Evolutionary conservation across 2,329 filamentous ascomycete genomes (phyloP).

Genomic region (Stagonosporopsis chrysanthemi): DNA sequence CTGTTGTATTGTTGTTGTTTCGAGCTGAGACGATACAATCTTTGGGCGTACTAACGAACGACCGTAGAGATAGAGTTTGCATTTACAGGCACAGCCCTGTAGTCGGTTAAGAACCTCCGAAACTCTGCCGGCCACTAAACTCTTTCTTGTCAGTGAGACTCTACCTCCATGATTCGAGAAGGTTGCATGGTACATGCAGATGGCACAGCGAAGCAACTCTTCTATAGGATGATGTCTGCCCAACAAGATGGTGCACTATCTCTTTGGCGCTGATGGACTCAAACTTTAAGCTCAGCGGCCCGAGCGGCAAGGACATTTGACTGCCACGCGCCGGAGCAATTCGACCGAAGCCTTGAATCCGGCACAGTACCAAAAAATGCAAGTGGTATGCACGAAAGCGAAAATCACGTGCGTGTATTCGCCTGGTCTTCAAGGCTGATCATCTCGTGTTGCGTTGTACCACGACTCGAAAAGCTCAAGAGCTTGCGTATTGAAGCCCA

Average conservation of each 20-base stretch:
- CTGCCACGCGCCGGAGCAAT: not conserved
- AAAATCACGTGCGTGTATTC: not conserved
- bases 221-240: slow-evolving; percentile 1
- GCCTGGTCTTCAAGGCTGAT: not conserved
- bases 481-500: slow-evolving; percentile 1
- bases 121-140: slow-evolving; percentile 1
- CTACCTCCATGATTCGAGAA: slow-evolving; percentile 8
- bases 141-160: not conserved
- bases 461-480: not conserved
- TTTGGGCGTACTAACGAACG: slow-evolving; percentile 10
- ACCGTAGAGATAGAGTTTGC: slow-evolving; percentile 17
- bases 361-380: not conserved
- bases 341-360: slow-evolving; percentile 7
- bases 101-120: slow-evolving; percentile 5
- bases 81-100: slow-evolving; percentile 13
- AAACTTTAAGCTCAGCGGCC: not conserved
- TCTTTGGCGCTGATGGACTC: not conserved
- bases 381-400: slow-evolving; percentile 1
- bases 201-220: not conserved
- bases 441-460: not conserved
- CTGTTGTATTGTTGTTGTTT: slow-evolving; percentile 2
- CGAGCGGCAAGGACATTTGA: not conserved
- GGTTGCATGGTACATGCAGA: not conserved
- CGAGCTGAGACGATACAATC: slow-evolving; percentile 12
- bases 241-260: not conserved